A percentile compares a stretch with the other conserved stretches of the same genome.
Conservation (phyloP, 805 yeast genomes). For the Lipomyces japonicus region DNA sequence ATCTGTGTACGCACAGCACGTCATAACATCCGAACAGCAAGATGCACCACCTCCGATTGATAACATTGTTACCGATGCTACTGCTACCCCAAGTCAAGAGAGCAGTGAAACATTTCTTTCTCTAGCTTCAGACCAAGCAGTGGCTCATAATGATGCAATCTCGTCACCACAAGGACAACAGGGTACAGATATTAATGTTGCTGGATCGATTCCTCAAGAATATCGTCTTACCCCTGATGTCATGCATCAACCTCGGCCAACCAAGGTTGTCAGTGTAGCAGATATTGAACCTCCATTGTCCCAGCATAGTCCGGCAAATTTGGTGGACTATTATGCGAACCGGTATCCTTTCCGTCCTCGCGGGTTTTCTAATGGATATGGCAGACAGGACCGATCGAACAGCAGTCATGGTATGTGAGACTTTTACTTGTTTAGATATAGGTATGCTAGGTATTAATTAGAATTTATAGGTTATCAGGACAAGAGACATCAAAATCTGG, state of each 20-base stretch:
- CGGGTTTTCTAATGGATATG: conserved; percentile 11
- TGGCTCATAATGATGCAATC: not conserved
- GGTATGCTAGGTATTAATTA: too few species aligned
- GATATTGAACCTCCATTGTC: conserved; percentile 19
- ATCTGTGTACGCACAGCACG: conserved; percentile 4
- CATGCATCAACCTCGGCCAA: conserved; percentile 28
- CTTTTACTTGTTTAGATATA: too few species aligned
- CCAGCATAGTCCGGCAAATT: conserved; percentile 8
- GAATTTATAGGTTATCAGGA: conserved; percentile 1
- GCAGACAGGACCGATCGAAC: conserved; percentile 5
- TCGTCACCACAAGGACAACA: not conserved
- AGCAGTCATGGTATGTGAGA: not conserved
- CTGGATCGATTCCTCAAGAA: conserved; percentile 8
- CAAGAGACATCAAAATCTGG: conserved; percentile 6
- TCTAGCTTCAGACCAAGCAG: too few species aligned
- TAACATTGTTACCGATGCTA: not conserved
- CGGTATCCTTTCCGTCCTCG: not conserved
- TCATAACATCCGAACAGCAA: not conserved
- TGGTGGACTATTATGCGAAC: not conserved
- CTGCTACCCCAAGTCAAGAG: not conserved
- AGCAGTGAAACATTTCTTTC: not conserved
- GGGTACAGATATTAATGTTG: not conserved
- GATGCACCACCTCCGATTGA: not conserved
- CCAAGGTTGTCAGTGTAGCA: conserved; percentile 22
- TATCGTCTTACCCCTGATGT: conserved; percentile 21